These are phyloP conservation scores for Calonectria pauciramosa DNA, from an alignment of 2,329 filamentous ascomycete genomes.

Conservation along the genomic window DNA sequence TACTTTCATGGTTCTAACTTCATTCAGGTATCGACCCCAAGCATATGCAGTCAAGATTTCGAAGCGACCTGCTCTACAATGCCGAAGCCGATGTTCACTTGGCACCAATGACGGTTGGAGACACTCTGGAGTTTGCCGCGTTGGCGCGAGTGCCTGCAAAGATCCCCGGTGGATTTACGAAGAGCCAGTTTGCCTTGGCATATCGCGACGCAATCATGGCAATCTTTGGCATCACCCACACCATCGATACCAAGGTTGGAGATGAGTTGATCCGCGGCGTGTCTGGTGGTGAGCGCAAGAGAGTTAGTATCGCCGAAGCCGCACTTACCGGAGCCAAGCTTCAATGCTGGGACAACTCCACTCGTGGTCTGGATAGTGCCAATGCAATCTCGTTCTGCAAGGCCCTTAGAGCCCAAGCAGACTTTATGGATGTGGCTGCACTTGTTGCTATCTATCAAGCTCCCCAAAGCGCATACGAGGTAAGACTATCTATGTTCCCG, in stretches of 20 bases:
- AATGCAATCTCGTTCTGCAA: constrained; percentile 46
- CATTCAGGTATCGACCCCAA: constrained; percentile 45
- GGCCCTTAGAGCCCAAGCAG: constrained; percentile 44
- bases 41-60: constrained; percentile 59
- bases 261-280: constrained; percentile 79
- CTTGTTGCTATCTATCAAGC: constrained; percentile 70
- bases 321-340: constrained; percentile 42
- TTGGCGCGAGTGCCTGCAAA: constrained; percentile 75
- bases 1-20: neutral
- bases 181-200: constrained; percentile 36
- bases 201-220: constrained; percentile 72
- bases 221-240: constrained; percentile 84
- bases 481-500: constrained; percentile 15
- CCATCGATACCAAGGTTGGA: constrained; percentile 79
- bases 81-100: constrained; percentile 76
- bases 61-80: constrained; percentile 73
- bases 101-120: constrained; percentile 73
- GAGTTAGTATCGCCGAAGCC: constrained; percentile 83
- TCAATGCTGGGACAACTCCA: constrained; percentile 52
- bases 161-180: constrained; percentile 47
- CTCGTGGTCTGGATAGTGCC: constrained; percentile 46
- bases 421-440: constrained; percentile 43
- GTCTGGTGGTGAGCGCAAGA: constrained; percentile 83
- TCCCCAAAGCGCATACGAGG: constrained; percentile 69
- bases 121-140: constrained; percentile 68